Evolutionary conservation across 768 basidiomycete species (phyloP), one percentile per base, ranked within the genome.

Genomic region (Xerocomus potaroensis): DNA sequence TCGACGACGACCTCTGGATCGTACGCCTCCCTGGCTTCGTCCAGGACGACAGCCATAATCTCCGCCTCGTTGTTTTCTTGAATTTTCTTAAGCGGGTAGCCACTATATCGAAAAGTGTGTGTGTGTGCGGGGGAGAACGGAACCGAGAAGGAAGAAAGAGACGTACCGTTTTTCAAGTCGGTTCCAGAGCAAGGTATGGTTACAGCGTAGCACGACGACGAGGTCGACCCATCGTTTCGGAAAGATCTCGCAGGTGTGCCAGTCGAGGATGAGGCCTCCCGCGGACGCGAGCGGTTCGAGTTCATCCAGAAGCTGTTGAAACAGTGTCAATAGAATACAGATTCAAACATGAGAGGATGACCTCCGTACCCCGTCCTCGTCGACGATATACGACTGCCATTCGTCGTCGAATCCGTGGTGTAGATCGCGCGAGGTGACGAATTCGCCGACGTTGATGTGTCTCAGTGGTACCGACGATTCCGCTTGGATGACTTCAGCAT

Each of bases 61-160:
- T 99, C 96, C 11, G 94, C 93, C 60, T 94, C 87, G 66, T 97
- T 94, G 66, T 99, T 99, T 69, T 99, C 96, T 63, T 94, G 88
- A 5, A 99, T 91, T 69, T 99, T 99, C 64, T 90, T 90, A 40
- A 93, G 66, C 1, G 87, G 71, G 62, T 98, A 98, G 8, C 79
- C 78, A 50, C 94, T 97, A n/a, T n/a, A n/a, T n/a, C n/a, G 65
- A 3, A 45, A 23, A 27, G 10, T 5, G 10, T 27, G 5, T 27
- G 26, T 10, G 26, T 27, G 26, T 27, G 26, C 26, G 10, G 5
- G 6, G 5, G 26, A 10, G 5, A 27, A 10, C 5, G 26, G 26
- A 27, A 27, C 6, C 26, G 26, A 10, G 26, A 10, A 27, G 33
- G 8, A 41, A 44, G 32, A 29, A 38, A 30, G 23, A 16, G 9